Base-by-base conservation (phyloP, 306 rosid species). In the Quercus ilex region DNA sequence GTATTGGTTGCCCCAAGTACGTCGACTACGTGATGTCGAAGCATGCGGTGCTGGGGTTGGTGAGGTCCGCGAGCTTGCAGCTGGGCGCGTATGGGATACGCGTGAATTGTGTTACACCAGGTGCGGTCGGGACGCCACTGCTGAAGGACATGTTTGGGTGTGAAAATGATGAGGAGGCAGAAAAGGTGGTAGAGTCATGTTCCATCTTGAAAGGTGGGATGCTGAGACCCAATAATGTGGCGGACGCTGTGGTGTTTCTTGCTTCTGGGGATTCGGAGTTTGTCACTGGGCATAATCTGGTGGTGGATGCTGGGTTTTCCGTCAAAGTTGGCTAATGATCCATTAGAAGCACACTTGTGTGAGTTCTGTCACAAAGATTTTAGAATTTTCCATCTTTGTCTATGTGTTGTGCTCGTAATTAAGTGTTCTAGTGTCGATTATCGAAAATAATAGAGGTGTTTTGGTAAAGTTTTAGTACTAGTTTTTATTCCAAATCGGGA, bases 71-170 rank as follows among this genome's bases (percentile, higher is more conserved):
- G 21, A 87, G 93, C 52, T 11, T 80, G 64, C 93, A 86, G 57
- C 86, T 87, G 1, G 87, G 76, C 53, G 80, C 11, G 55, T 35
- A 77, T 5, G 91, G 90, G 0, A 82, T 90, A 6, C 84, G 90
- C 26, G 93, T 87, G 71, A 90, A 90, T 59, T 76, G 79, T 53
- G 87, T 87, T 10, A 87, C 91, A 1, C 91, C 93, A 3, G 81
- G 55, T 23, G 87, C 71, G 1, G 1, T 87, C 19, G 86, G 83
- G 31, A 90, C 89, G 28, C 87, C 89, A 5, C 0, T 87, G 68
- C 65, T 85, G 5, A 25, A 69, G 1, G 43, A 28, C 4, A 1
- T 82, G 5, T 1, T 0, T 0, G 78, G 86, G 20, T 49, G 19
- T 19, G 76, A 73, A 56, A 0, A 20, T 43, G 79, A 20, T 33